Base-by-base conservation (phyloP, 331 rosid genomes). In the Spiraea crenata region DNA sequence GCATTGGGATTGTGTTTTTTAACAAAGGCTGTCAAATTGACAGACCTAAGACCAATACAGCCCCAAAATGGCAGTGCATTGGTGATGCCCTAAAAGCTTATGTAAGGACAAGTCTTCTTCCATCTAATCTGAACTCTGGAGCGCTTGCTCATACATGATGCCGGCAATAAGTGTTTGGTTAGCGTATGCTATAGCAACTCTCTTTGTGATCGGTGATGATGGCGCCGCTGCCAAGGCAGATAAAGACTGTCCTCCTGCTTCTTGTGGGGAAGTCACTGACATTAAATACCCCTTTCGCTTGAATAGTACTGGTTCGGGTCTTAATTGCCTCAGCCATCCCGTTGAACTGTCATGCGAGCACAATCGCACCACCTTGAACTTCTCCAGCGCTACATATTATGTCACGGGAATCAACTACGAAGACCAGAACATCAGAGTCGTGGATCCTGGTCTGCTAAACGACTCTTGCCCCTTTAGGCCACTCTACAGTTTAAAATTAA, bases 341-440 rank as follows among this genome's bases (percentile, higher is more conserved):
- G 10, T 3, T 40, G 31, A 69, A 25, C 31, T 69, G 13, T 54
- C 51, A 1, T 69, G 63, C 34, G 51, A 69, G 51, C 63, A 69
- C 16, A 52, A 69, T 3, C 73, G 6, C 0, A 13, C 73, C 5
- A 20, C 45, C 44, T 20, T 69, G 0, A 17, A 13, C 2, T 20
- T 68, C 16, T 5, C 2, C 16, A 0, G 20, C 25, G 54, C 39
- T 12, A 6, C 0, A 3, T 44, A 44, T 20, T 20, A 44, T 63
- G 69, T 63, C 19, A 3, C 0, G 12, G 37, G 0, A 0, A 63
- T 63, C 0, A 2, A 63, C 42, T 63, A 63, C 12, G 0, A 2
- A 0, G 0, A 0, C 0, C 0, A 0, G 0, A 44, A 0, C 0
- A 44, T 63, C 39, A 38, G 4, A 3, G 19, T 63, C 20, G 54